Evolutionary conservation across 768 basidiomycete genomes (phyloP).

Genomic region (Heimioporus sp.): DNA sequence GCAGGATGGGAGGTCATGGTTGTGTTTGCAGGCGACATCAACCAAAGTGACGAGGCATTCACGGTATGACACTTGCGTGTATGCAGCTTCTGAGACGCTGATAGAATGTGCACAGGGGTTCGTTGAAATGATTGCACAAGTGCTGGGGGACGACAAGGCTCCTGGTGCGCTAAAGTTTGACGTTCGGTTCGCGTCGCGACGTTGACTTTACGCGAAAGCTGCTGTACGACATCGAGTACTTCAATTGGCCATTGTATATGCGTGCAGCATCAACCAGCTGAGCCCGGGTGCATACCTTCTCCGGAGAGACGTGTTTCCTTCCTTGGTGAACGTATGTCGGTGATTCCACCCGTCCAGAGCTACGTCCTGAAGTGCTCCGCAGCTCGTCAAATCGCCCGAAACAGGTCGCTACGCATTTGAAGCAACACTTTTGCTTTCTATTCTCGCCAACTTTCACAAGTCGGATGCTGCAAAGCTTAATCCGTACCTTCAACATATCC

Average conservation of each 20-base stretch:
- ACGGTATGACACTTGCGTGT: slow-evolving; percentile 33
- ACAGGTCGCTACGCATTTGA: slow-evolving; percentile 60
- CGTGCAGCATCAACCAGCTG: slow-evolving; percentile 57
- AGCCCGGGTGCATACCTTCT: slow-evolving; percentile 75
- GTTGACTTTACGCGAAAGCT: slow-evolving; percentile 31
- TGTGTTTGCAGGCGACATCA: slow-evolving; percentile 58
- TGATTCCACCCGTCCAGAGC: neutral
- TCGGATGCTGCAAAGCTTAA: slow-evolving; percentile 70
- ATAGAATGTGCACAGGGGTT: slow-evolving; percentile 41
- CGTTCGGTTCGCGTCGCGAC: neutral
- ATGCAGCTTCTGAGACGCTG: neutral
- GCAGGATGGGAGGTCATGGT: slow-evolving; percentile 77
- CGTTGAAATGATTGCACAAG: slow-evolving; percentile 43
- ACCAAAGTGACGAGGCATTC: slow-evolving; percentile 56
- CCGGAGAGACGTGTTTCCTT: slow-evolving; percentile 57
- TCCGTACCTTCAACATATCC: slow-evolving; percentile 56
- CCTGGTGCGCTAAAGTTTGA: slow-evolving; percentile 29
- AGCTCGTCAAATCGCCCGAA: slow-evolving; percentile 57
- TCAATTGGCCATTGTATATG: slow-evolving; percentile 56
- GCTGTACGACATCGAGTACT: slow-evolving; percentile 50
- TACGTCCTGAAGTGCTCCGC: neutral
- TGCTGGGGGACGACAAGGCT: slow-evolving; percentile 43
- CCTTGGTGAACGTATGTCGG: slow-evolving; percentile 45
- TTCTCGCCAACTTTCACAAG: slow-evolving; percentile 71
- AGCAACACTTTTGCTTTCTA: slow-evolving; percentile 54